Evolutionary conservation across 1,139 yeast species (phyloP).

Genomic region (Saccharomycopsis hybrid): DNA sequence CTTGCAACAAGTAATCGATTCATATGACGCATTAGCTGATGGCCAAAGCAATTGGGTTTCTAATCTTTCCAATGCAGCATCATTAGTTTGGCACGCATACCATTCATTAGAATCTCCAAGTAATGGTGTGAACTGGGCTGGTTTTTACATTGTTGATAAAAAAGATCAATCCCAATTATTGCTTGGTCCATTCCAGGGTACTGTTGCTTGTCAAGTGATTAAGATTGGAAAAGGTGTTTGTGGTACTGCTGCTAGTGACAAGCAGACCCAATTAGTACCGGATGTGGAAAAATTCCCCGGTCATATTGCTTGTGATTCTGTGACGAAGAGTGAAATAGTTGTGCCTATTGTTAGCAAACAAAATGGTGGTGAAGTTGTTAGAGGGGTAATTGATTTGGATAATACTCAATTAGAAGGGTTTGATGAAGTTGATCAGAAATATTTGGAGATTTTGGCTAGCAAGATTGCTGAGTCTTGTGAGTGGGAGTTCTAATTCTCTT

Average conservation of each 20-base stretch:
- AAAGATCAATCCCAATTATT: constrained; percentile 41
- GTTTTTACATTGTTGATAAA: constrained; percentile 56
- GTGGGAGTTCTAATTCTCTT: constrained; percentile 22
- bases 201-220: constrained; percentile 89
- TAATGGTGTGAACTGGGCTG: constrained; percentile 80
- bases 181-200: constrained; percentile 93
- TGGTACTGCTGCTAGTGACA: constrained; percentile 66
- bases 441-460: constrained; percentile 53
- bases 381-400: constrained; percentile 86
- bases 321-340: constrained; percentile 86
- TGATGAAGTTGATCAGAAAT: constrained; percentile 50
- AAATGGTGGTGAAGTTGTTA: constrained; percentile 33
- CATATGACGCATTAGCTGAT: constrained; percentile 57
- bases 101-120: constrained; percentile 40
- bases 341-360: constrained; percentile 58
- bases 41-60: constrained; percentile 81
- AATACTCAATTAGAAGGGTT: constrained; percentile 63
- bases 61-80: constrained; percentile 78
- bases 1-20: constrained; percentile 49
- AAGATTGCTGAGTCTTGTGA: constrained; percentile 46
- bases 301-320: constrained; percentile 97
- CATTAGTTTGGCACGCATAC: constrained; percentile 84
- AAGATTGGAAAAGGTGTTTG: constrained; percentile 82
- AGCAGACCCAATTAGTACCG: constrained; percentile 62
- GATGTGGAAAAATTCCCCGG: constrained; percentile 80